Conservation (phyloP, 768 basidiomycete genomes). For the Podaxis rugospora region DNA sequence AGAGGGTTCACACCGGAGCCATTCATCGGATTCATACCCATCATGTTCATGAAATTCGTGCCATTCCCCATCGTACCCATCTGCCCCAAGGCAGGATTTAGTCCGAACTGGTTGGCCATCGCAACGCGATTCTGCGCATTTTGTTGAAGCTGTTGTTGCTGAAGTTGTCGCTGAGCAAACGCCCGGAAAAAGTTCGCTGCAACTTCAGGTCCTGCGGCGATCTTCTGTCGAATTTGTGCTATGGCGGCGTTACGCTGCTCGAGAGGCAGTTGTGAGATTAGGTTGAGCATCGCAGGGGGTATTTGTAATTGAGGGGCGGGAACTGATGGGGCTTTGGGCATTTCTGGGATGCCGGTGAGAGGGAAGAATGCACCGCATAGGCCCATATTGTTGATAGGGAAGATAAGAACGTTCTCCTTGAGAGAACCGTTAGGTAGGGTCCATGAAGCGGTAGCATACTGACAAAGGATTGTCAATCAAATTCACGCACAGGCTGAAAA, state of each 20-base stretch:
- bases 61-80: not conserved
- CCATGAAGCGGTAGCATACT: slow-evolving; percentile 57
- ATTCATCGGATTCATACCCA: slow-evolving; percentile 8
- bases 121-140: slow-evolving; percentile 15
- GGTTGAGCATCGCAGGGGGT: slow-evolving; percentile 15
- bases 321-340: slow-evolving; percentile 28
- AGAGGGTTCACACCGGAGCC: not conserved
- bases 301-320: slow-evolving; percentile 1
- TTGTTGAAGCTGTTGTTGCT: slow-evolving; percentile 20
- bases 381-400: slow-evolving; percentile 26
- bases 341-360: slow-evolving; percentile 45
- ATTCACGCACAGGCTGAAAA: not conserved
- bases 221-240: slow-evolving; percentile 12
- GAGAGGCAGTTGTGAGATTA: slow-evolving; percentile 20
- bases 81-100: not conserved
- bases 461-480: not conserved
- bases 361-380: slow-evolving; percentile 51
- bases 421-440: slow-evolving; percentile 33
- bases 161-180: slow-evolving; percentile 19
- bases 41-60: slow-evolving; percentile 12
- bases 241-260: slow-evolving; percentile 22
- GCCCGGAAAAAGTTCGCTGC: slow-evolving; percentile 7
- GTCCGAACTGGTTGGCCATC: slow-evolving; percentile 8
- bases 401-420: slow-evolving; percentile 45
- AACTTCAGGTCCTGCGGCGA: slow-evolving; percentile 9